Evolutionary conservation across 1,139 yeast genomes (phyloP).

Genomic region (Kodamaea derodonti): DNA sequence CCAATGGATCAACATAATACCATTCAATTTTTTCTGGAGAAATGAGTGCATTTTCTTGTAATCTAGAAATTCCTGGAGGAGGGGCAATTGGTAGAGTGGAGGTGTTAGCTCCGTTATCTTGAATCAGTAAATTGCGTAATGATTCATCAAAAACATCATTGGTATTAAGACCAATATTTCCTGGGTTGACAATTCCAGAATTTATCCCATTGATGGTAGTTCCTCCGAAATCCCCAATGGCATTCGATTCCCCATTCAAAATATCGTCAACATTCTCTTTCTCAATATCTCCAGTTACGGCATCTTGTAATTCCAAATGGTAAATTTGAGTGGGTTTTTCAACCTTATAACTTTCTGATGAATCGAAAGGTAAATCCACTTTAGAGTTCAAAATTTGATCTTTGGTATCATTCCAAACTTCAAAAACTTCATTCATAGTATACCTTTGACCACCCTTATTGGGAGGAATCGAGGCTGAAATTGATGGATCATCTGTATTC

Average conservation of each 20-base stretch:
- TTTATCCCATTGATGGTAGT: background rate
- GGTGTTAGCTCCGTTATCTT: background rate
- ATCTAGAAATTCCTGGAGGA: slow-evolving; percentile 20
- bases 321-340: slow-evolving; percentile 31
- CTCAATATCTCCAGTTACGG: background rate
- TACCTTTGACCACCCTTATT: slow-evolving; percentile 41
- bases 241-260: background rate
- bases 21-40: slow-evolving; percentile 50
- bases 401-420: slow-evolving; percentile 49
- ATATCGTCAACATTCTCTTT: background rate
- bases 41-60: slow-evolving; percentile 12
- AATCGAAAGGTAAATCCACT: slow-evolving; percentile 22
- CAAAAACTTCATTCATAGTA: slow-evolving; percentile 50
- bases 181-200: background rate
- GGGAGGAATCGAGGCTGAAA: slow-evolving; percentile 29
- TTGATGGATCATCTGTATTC: slow-evolving; percentile 3
- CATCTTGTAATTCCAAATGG: slow-evolving; percentile 29
- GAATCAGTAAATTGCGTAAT: slow-evolving; percentile 2
- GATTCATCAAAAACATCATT: slow-evolving; percentile 4
- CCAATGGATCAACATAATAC: slow-evolving; percentile 70
- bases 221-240: background rate
- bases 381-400: slow-evolving; percentile 23
- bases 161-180: background rate
- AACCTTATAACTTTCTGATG: slow-evolving; percentile 29
- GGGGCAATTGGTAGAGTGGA: slow-evolving; percentile 8